Evolutionary conservation across 176 grass and related monocot genomes (phyloP).

Genomic region (Avena insularis): DNA sequence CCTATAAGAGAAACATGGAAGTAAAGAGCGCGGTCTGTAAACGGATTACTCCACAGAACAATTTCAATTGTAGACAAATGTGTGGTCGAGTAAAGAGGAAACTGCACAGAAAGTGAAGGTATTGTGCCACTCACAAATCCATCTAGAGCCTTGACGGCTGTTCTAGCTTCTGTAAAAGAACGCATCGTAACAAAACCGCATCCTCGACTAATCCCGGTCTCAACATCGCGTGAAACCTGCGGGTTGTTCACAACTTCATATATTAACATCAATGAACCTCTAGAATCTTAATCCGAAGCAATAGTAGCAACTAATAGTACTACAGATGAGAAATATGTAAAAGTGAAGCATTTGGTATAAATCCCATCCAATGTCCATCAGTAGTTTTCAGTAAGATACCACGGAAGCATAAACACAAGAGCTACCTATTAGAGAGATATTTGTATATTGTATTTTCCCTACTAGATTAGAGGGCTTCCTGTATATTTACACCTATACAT

Average conservation of each 20-base stretch:
- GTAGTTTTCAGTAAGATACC: not conserved
- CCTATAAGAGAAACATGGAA: conserved; percentile 46
- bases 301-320: not conserved
- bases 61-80: not conserved
- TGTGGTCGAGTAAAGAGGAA: not conserved
- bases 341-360: not conserved
- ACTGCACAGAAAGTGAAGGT: conserved; percentile 6
- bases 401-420: not conserved
- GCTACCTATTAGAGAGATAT: too few relatives aligned
- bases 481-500: too few relatives aligned
- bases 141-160: conserved; percentile 64
- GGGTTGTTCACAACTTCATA: not conserved
- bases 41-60: not conserved
- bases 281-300: not conserved
- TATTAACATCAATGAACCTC: conserved; percentile 11
- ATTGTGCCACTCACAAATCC: conserved; percentile 57
- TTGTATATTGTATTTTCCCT: too few relatives aligned
- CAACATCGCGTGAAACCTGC: conserved; percentile 62
- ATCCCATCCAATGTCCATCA: not conserved
- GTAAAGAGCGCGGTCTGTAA: not conserved
- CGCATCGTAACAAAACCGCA: conserved; percentile 72
- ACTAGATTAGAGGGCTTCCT: too few relatives aligned
- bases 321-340: not conserved
- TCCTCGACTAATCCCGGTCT: conserved; percentile 73
- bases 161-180: conserved; percentile 65